Percentiles rank a stretch among this genome's conserved stretches.
Conservation (phyloP, 2,329 filamentous ascomycete genomes). For the Corynespora cassiicola region DNA sequence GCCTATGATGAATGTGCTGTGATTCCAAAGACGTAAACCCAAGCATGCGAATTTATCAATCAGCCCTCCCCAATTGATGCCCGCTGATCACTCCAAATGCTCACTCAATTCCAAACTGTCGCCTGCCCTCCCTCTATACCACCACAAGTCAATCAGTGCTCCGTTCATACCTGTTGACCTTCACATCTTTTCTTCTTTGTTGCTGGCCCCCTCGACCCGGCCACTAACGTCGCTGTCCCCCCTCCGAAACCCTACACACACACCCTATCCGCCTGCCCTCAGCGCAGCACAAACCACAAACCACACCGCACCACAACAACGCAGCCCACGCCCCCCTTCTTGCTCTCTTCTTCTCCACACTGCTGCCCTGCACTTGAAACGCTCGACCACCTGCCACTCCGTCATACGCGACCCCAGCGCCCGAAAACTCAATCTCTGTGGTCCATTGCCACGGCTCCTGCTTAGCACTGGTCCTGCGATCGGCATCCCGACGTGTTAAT, state of each 20-base stretch:
- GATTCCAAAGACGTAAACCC: conserved; percentile 40
- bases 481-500: conserved; percentile 44
- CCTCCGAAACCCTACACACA: conserved; percentile 23
- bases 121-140: conserved; percentile 25
- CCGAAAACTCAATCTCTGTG: conserved; percentile 41
- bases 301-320: conserved; percentile 1
- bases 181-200: conserved; percentile 45
- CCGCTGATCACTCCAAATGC: conserved; percentile 42
- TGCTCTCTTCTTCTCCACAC: conserved; percentile 43
- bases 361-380: conserved; percentile 44
- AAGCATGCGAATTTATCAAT: conserved; percentile 43
- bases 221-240: conserved; percentile 28
- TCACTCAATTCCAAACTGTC: conserved; percentile 38
- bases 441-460: conserved; percentile 44
- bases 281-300: conserved; percentile 2
- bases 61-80: conserved; percentile 34
- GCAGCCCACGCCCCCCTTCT: too few species aligned
- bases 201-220: conserved; percentile 27
- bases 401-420: conserved; percentile 35
- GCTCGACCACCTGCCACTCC: conserved; percentile 42
- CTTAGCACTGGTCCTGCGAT: conserved; percentile 43
- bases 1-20: conserved; percentile 47
- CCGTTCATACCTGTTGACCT: conserved; percentile 29
- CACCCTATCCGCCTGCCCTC: too few species aligned
- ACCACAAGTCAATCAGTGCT: conserved; percentile 37